Base-by-base conservation (phyloP, 2,329 filamentous ascomycete species). In the Penicillium carneum region DNA sequence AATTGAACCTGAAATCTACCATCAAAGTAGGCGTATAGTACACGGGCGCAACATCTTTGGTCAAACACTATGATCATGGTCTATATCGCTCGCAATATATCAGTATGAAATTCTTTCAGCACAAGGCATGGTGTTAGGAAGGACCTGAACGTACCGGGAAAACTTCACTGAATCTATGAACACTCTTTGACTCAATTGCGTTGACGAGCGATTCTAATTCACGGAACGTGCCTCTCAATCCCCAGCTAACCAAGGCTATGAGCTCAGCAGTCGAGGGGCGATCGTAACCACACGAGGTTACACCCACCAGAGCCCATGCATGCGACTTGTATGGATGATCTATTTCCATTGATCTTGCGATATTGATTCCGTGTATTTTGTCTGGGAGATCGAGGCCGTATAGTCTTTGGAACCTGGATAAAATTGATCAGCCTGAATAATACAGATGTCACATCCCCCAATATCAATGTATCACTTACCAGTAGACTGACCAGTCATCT, bases 281-380 rank as follows among this genome's bases (percentile, higher is more conserved):
- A 16, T 52, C 36, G 4, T 41, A 16, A 20, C 36, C 49, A 20
- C 50, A 53, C 33, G 31, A 20, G 5, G 8, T 53, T n/a, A 53
- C 50, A 43, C 43, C 36, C 7, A 43, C 18, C 3, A 53, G 50
- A 33, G 50, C 50, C 38, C 50, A 53, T 20, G 26, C 11, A 23
- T 53, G 50, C 2, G 11, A 20, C 8, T 31, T 31, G 5, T n/a
- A 11, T 8, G 23, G 36, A 12, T 20, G 11, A 20, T 53, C 9
- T 29, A 33, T 26, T n/a, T 53, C 36, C 50, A 53, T 53, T 16
- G 50, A 42, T 12, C 50, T 53, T 12, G n/a, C 20, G 16, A 53
- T 18, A 31, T n/a, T 31, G 26, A 53, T 20, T 42, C 36, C 36
- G 18, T 42, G 36, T 41, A 1, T 18, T 8, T 23, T 53, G 38